A percentile compares a stretch with the other conserved stretches of the same genome.
Evolutionary conservation across 371 early-diverging fungal genomes (phyloP).

Genomic region (Mucor mucedo): DNA sequence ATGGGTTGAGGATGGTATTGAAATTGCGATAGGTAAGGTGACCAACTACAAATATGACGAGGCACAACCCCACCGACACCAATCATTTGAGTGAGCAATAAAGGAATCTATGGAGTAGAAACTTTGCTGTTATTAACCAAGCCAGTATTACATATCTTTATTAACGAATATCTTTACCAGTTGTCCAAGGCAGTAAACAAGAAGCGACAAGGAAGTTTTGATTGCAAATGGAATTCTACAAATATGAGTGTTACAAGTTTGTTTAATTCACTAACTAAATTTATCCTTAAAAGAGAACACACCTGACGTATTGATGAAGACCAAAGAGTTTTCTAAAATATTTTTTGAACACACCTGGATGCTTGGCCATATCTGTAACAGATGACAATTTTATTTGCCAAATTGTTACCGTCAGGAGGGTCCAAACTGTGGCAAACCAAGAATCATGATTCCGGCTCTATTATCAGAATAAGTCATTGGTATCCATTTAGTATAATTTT

Average conservation of each 20-base stretch:
- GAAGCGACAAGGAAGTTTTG: conserved; percentile 41
- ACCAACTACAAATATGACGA: conserved; percentile 43
- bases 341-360: background rate
- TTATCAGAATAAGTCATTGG: no score
- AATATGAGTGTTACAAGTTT: background rate
- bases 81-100: conserved; percentile 44
- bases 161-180: conserved; percentile 26
- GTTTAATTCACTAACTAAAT: conserved; percentile 1
- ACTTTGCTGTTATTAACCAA: background rate
- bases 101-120: conserved; percentile 36
- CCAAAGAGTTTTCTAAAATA: conserved; percentile 29
- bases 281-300: no score
- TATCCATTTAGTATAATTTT: no score
- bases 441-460: background rate
- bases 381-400: background rate
- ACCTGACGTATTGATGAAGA: conserved; percentile 36
- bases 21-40: conserved; percentile 44
- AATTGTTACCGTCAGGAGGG: background rate
- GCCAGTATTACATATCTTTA: no score
- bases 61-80: conserved; percentile 54
- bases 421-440: background rate
- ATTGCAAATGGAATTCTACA: conserved; percentile 49
- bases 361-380: background rate
- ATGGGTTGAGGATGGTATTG: conserved; percentile 46
- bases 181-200: conserved; percentile 46